Evolutionary conservation across 805 yeast species (phyloP), one percentile per base, ranked within the genome.

Genomic region (Yarrowia sp.): DNA sequence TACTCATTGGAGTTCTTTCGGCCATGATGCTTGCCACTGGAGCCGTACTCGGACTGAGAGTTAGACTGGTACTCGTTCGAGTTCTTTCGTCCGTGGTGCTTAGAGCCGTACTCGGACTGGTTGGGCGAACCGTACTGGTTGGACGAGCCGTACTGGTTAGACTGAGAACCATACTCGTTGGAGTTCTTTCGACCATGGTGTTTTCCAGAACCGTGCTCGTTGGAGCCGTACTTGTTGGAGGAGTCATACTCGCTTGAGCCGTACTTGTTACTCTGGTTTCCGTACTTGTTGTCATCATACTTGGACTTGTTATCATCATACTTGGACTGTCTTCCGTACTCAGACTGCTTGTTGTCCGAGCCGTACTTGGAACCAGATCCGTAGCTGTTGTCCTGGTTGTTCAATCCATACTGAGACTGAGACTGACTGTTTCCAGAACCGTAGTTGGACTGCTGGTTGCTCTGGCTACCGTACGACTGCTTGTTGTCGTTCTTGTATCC

Each of bases 191-290:
- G 41, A 7, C 22, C 22, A 10, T 36, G 41, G 41, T 36, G 21
- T 17, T 36, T 36, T 5, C 41, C 41, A 17, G 41, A 14, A 16
- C 32, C 32, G 33, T 44, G 17, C 44, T 51, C 19, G 43, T 51
- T 51, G 14, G 30, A 26, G 10, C 54, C 26, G 40, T 38, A 38
- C 56, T 28, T 17, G 52, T 46, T 28, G 28, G 36, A 44, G 33
- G 24, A 21, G 16, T 22, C 21, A n/a, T 22, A 17, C 41, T 14
- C 3, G 58, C 22, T 21, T 11, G 33, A 19, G 4, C 38, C 54
- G 32, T 46, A 28, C 41, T 49, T 19, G 56, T 49, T 49, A n/a
- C n/a, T n/a, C n/a, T n/a, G n/a, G n/a, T n/a, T n/a, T n/a, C 52
- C 38, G n/a, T 40, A 21, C 38, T 48, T n/a, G 28, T 48, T 30